These are phyloP conservation scores for Sisymbrium irio DNA, from an alignment of 345 rosid species.

Conservation along the genomic window DNA sequence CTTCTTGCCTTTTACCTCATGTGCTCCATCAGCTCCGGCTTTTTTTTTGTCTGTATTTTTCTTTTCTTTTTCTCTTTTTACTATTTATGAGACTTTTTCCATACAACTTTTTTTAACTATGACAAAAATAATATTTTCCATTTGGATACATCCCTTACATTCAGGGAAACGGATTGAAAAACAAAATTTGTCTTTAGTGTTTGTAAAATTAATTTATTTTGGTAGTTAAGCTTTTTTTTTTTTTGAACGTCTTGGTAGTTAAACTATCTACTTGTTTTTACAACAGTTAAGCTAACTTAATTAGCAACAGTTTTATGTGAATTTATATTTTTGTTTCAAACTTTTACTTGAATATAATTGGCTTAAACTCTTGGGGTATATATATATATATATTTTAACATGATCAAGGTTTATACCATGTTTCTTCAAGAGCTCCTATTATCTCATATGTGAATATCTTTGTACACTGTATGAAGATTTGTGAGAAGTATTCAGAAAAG, in stretches of 20 bases:
- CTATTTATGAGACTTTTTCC: neutral
- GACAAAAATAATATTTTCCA: neutral
- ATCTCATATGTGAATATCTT: neutral
- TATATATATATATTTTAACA: no score
- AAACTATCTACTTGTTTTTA: neutral
- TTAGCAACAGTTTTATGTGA: neutral
- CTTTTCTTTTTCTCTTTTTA: neutral
- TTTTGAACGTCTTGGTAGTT: neutral
- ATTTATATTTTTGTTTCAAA: no score
- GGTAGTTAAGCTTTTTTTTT: neutral
- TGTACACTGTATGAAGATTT: neutral
- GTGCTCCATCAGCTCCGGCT: constrained; percentile 22
- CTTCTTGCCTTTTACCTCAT: constrained; percentile 36
- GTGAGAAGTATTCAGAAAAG: neutral
- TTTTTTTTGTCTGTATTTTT: constrained; percentile 7
- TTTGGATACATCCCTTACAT: constrained; percentile 4
- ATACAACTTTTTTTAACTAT: neutral
- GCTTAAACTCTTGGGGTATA: neutral
- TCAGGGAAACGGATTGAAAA: neutral
- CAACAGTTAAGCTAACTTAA: neutral
- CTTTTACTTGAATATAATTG: neutral
- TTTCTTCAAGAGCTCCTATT: neutral
- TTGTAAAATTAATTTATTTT: neutral
- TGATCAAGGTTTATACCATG: neutral
- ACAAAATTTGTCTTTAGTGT: neutral